Conservation (phyloP, 495 filamentous ascomycete species). For the Daldinia decipiens region DNA sequence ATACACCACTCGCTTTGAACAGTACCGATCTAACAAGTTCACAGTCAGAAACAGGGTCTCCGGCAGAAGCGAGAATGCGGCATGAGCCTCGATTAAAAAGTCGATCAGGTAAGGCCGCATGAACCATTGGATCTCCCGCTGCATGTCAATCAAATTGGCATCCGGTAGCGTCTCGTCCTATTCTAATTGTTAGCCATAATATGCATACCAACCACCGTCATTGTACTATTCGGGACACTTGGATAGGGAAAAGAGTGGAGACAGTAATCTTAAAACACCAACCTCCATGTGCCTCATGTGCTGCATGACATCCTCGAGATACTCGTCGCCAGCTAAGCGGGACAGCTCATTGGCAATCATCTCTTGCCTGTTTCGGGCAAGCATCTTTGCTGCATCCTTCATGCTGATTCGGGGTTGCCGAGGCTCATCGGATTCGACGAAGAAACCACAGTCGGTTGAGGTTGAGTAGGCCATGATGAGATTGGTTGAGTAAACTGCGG, state of each 20-base stretch:
- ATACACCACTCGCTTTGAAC: conserved; percentile 97
- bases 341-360: conserved; percentile 89
- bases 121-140: conserved; percentile 99
- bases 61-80: conserved; percentile 90
- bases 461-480: conserved; percentile 76
- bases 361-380: conserved; percentile 80
- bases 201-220: conserved; percentile 7
- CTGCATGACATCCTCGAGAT: conserved; percentile 88
- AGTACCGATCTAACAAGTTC: conserved; percentile 97
- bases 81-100: conserved; percentile 97
- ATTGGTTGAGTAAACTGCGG: conserved; percentile 29
- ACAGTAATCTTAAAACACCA: conserved; percentile 17
- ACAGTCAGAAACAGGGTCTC: conserved; percentile 95
- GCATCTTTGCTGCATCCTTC: conserved; percentile 76
- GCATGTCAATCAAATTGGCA: conserved; percentile 96
- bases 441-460: conserved; percentile 73
- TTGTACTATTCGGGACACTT: background rate
- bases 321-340: conserved; percentile 80
- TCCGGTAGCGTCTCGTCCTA: conserved; percentile 92
- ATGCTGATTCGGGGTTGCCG: conserved; percentile 60
- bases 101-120: conserved; percentile 99
- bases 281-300: conserved; percentile 99
- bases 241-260: conserved; percentile 1
- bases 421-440: conserved; percentile 82
- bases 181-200: conserved; percentile 12